Percentiles rank a stretch among this genome's conserved stretches.
Conservation (phyloP, 495 filamentous ascomycete species). For the Cladorrhinum samala region DNA sequence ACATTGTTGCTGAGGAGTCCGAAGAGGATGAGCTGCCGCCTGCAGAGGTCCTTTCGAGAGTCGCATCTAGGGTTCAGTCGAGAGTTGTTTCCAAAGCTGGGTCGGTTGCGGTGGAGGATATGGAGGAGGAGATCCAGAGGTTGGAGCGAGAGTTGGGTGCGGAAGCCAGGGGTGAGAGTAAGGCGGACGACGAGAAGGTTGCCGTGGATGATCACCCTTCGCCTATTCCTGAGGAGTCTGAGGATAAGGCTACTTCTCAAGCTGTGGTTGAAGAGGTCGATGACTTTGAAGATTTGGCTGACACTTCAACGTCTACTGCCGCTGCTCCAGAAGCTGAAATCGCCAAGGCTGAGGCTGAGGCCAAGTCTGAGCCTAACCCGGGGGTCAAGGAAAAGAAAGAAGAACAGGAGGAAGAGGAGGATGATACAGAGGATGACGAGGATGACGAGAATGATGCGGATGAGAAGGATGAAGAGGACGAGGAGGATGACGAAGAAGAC, state of each 20-base stretch:
- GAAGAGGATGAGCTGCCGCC: conserved; percentile 9
- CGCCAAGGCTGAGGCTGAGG: conserved; percentile 17
- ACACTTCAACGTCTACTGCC: not conserved
- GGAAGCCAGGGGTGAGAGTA: not conserved
- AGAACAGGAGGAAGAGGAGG: conserved; percentile 18
- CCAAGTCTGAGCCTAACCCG: conserved; percentile 15
- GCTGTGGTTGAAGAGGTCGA: not conserved
- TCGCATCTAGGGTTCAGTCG: not conserved
- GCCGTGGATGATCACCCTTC: no score
- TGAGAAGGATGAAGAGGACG: conserved; percentile 13
- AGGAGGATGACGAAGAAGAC: not conserved
- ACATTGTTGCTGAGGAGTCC: conserved; percentile 10
- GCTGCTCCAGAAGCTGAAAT: not conserved
- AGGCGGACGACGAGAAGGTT: not conserved
- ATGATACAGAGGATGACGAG: conserved; percentile 11
- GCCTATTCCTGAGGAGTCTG: not conserved
- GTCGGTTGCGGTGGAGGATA: not conserved
- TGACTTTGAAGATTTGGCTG: not conserved
- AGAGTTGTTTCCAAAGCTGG: not conserved
- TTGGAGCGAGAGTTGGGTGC: not conserved
- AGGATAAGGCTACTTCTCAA: no score
- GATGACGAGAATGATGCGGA: conserved; percentile 19
- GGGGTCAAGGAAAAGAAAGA: no score
- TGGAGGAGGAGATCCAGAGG: not conserved
- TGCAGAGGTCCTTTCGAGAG: no score